Conservation (phyloP, 495 filamentous ascomycete species). For the Acidiella bohemica region DNA sequence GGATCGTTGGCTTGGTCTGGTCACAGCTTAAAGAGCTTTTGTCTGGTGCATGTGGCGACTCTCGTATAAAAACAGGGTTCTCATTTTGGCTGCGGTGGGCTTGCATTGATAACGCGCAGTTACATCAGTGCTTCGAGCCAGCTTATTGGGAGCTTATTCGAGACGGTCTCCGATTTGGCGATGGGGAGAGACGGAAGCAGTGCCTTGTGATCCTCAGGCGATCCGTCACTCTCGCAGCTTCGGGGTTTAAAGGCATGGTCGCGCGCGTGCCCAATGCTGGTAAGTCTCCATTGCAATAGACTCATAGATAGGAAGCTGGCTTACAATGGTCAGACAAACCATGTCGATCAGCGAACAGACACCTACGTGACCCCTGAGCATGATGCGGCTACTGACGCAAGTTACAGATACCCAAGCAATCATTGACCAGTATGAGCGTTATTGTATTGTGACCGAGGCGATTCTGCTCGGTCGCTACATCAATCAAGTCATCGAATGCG, state of each 20-base stretch:
- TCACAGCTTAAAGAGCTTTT: too few relatives aligned
- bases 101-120: neutral
- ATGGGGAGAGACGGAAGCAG: constrained; percentile 32
- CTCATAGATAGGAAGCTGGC: neutral
- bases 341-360: neutral
- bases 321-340: constrained; percentile 1
- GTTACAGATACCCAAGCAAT: neutral
- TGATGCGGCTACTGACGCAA: neutral
- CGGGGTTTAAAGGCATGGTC: too few relatives aligned
- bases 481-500: constrained; percentile 31
- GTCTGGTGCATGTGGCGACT: too few relatives aligned
- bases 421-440: constrained; percentile 23
- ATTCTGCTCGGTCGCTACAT: constrained; percentile 29
- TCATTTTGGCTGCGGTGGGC: constrained; percentile 10
- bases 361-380: too few relatives aligned
- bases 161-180: constrained; percentile 28
- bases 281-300: neutral
- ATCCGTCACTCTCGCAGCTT: constrained; percentile 23
- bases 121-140: constrained; percentile 5
- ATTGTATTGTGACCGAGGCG: constrained; percentile 28
- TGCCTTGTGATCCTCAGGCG: constrained; percentile 32
- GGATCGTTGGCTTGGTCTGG: too few relatives aligned
- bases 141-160: constrained; percentile 33
- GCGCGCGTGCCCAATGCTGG: too few relatives aligned
- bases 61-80: too few relatives aligned